phyloP scores from a whole-genome alignment of 73 alveolate species.

The Uronychia binucleata region DNA sequence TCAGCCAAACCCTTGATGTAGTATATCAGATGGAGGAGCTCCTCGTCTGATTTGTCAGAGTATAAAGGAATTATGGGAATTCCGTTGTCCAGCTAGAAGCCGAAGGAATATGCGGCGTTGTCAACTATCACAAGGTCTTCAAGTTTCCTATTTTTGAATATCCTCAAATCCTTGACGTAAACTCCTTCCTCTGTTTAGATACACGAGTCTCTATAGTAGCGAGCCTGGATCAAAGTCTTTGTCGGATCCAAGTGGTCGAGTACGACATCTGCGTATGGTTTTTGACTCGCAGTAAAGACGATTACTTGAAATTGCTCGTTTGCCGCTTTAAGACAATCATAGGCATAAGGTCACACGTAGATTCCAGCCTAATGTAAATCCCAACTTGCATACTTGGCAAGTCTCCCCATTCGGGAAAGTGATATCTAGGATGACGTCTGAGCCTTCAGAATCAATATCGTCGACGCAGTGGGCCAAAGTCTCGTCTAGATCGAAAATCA shows the following conservation, averaged over 20 bases:
- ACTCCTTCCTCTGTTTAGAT: slow-evolving; percentile 33
- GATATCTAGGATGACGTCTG: slow-evolving; percentile 32
- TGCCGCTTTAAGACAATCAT: slow-evolving; percentile 56
- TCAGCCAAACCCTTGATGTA: slow-evolving; percentile 53
- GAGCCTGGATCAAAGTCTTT: slow-evolving; percentile 61
- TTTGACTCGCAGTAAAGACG: slow-evolving; percentile 74
- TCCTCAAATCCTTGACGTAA: slow-evolving; percentile 59
- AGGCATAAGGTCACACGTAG: slow-evolving; percentile 72
- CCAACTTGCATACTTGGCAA: neutral
- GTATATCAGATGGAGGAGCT: slow-evolving; percentile 46
- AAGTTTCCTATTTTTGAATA: slow-evolving; percentile 55
- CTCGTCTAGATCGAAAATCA: slow-evolving; percentile 75
- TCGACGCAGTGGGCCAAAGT: slow-evolving; percentile 71
- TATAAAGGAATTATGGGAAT: slow-evolving; percentile 79
- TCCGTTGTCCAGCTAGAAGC: slow-evolving; percentile 74
- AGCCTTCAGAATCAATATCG: slow-evolving; percentile 33
- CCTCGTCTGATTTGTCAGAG: slow-evolving; percentile 70
- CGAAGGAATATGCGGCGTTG: slow-evolving; percentile 70
- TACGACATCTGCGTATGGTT: slow-evolving; percentile 85
- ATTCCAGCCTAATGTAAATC: slow-evolving; percentile 47
- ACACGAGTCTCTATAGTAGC: slow-evolving; percentile 84
- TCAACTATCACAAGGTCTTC: slow-evolving; percentile 72
- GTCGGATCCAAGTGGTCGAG: slow-evolving; percentile 83
- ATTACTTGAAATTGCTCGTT: slow-evolving; percentile 57
- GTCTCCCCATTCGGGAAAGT: slow-evolving; percentile 66